Conservation (phyloP, 495 filamentous ascomycete species). For the Pyrenopolyporus hunteri region DNA sequence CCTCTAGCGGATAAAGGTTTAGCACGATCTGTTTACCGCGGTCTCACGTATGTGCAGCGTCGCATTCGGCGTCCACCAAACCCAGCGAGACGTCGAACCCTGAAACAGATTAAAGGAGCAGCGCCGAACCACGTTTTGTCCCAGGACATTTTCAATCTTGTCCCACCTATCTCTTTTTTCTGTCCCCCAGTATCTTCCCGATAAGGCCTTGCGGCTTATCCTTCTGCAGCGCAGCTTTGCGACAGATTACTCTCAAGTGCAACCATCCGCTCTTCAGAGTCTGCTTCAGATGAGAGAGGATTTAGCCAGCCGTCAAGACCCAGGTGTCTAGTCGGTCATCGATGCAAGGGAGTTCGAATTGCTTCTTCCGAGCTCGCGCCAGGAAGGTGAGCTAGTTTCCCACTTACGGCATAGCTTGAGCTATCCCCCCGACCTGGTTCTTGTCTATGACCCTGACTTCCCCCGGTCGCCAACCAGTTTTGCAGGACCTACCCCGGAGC, state of each 20-base stretch:
- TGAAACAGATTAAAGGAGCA: slow-evolving; percentile 43
- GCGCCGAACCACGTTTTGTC: slow-evolving; percentile 41
- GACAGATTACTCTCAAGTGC: slow-evolving; percentile 21
- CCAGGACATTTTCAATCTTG: slow-evolving; percentile 32
- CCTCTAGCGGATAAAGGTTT: slow-evolving; percentile 42
- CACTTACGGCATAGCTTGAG: slow-evolving; percentile 21
- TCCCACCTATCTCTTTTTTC: slow-evolving; percentile 25
- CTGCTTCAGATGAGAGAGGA: slow-evolving; percentile 6
- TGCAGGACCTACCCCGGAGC: not conserved
- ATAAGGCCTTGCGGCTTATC: slow-evolving; percentile 14
- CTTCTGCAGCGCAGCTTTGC: slow-evolving; percentile 22
- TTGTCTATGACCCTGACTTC: slow-evolving; percentile 2
- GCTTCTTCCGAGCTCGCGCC: slow-evolving; percentile 13
- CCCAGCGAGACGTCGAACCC: slow-evolving; percentile 37
- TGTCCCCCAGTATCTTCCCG: slow-evolving; percentile 17
- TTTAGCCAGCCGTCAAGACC: slow-evolving; percentile 10
- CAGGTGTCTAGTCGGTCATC: slow-evolving; percentile 14
- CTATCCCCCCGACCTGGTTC: slow-evolving; percentile 11
- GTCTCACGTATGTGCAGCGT: slow-evolving; percentile 41
- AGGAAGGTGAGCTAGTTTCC: slow-evolving; percentile 12
- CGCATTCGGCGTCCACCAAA: slow-evolving; percentile 38
- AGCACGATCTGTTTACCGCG: slow-evolving; percentile 39
- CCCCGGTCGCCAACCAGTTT: slow-evolving; percentile 14
- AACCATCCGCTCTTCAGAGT: slow-evolving; percentile 16
- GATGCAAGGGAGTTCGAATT: slow-evolving; percentile 11